A percentile compares a stretch with the other conserved stretches of the same genome.
These are phyloP conservation scores for Chalaropsis thielavioides DNA, from an alignment of 2,329 filamentous ascomycete species.

Conservation along the genomic window DNA sequence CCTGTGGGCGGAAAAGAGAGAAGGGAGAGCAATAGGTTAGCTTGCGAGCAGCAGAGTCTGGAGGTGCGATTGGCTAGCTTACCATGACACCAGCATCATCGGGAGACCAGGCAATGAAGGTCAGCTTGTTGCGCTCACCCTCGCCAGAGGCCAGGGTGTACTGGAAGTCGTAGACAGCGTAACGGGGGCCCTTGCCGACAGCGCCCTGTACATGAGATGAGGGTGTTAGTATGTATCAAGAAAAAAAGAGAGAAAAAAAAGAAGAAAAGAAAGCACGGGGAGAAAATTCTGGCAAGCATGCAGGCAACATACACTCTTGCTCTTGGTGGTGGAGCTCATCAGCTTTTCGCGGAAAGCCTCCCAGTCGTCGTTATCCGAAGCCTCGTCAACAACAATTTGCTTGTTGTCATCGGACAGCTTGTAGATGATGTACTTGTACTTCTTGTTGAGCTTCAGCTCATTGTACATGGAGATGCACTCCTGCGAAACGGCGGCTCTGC, in stretches of 20 bases:
- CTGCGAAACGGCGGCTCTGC: constrained; percentile 54
- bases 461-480: constrained; percentile 63
- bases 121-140: constrained; percentile 63
- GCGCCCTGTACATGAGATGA: constrained; percentile 32
- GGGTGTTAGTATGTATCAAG: not conserved
- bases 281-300: not conserved
- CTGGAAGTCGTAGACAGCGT: constrained; percentile 75
- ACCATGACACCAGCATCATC: constrained; percentile 71
- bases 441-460: constrained; percentile 69
- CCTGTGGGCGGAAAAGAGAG: constrained; percentile 31
- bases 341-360: constrained; percentile 64
- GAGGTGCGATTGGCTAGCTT: constrained; percentile 26
- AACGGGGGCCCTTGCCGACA: constrained; percentile 56
- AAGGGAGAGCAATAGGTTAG: not conserved
- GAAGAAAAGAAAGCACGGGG: not conserved
- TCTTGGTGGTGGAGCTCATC: constrained; percentile 56
- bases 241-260: not conserved
- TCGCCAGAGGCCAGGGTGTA: constrained; percentile 59
- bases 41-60: not conserved
- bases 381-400: constrained; percentile 67
- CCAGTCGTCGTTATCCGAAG: constrained; percentile 52
- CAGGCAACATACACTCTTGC: constrained; percentile 40
- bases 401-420: constrained; percentile 74
- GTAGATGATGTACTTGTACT: constrained; percentile 77
- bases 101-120: constrained; percentile 66